Percentiles rank a stretch among this genome's conserved stretches.
These are phyloP conservation scores for Penicillium paxilli DNA, from an alignment of 495 filamentous ascomycete species.

Conservation along the genomic window DNA sequence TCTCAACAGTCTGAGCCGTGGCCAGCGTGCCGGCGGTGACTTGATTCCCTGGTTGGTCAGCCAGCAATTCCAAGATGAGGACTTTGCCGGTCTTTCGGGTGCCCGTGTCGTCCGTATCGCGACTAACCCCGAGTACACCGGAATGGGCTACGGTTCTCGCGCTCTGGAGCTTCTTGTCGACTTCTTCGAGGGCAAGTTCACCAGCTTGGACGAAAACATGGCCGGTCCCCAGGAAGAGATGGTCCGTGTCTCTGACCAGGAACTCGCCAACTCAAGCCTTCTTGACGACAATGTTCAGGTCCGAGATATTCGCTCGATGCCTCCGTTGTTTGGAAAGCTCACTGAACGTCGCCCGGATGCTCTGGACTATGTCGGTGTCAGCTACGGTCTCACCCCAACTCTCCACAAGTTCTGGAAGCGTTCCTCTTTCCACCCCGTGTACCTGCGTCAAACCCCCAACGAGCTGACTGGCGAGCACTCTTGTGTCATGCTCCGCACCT, in stretches of 20 bases:
- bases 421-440: constrained; percentile 82
- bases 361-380: constrained; percentile 93
- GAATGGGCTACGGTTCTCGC: constrained; percentile 91
- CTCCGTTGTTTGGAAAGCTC: constrained; percentile 87
- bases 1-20: constrained; percentile 81
- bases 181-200: constrained; percentile 95
- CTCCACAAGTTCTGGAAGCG: constrained; percentile 98
- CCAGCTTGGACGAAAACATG: constrained; percentile 69
- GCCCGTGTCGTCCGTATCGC: constrained; percentile 93
- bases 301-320: constrained; percentile 87
- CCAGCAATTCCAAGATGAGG: constrained; percentile 97
- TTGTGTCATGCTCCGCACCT: constrained; percentile 90
- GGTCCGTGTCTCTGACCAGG: constrained; percentile 78
- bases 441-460: constrained; percentile 93
- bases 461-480: constrained; percentile 97
- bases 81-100: constrained; percentile 91
- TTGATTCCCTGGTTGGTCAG: constrained; percentile 97
- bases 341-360: constrained; percentile 76
- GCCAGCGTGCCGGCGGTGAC: constrained; percentile 88
- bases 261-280: constrained; percentile 75
- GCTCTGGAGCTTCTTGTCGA: constrained; percentile 83
- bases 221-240: constrained; percentile 55
- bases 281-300: constrained; percentile 86
- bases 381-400: constrained; percentile 83
- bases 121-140: constrained; percentile 91